Conservation (phyloP, 2,329 filamentous ascomycete genomes). For the Pseudocercospora cruenta region DNA sequence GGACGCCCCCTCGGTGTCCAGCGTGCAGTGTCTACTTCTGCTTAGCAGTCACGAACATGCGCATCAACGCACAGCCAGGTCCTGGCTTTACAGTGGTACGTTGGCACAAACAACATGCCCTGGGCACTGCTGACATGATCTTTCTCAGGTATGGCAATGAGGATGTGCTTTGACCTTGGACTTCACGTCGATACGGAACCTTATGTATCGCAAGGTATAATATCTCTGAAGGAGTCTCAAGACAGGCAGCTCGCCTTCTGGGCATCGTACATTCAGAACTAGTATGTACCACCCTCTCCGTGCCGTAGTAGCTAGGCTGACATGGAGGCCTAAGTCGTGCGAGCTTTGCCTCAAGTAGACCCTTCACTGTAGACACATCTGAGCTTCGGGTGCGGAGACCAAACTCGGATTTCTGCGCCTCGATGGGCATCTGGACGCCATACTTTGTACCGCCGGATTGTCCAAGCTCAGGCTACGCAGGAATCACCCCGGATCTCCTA, state of each 20-base stretch:
- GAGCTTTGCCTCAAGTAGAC: constrained; percentile 50
- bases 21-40: constrained; percentile 52
- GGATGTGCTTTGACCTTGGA: constrained; percentile 51
- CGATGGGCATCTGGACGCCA: neutral
- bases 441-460: neutral
- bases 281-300: neutral
- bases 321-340: constrained; percentile 37
- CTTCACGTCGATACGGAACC: constrained; percentile 47
- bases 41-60: constrained; percentile 51
- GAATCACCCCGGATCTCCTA: neutral
- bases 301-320: neutral
- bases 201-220: constrained; percentile 46
- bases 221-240: constrained; percentile 45
- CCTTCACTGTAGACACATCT: constrained; percentile 46
- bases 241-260: constrained; percentile 48
- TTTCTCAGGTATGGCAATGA: constrained; percentile 48
- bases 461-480: neutral
- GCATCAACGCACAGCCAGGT: constrained; percentile 49
- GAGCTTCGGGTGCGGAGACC: constrained; percentile 48
- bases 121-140: neutral
- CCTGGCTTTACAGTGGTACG: constrained; percentile 52
- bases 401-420: constrained; percentile 23
- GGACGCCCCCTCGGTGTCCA: constrained; percentile 53
- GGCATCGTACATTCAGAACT: constrained; percentile 43
- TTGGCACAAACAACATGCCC: constrained; percentile 16